Base-by-base conservation (phyloP, 306 rosid species). In the Mucuna pruriens region DNA sequence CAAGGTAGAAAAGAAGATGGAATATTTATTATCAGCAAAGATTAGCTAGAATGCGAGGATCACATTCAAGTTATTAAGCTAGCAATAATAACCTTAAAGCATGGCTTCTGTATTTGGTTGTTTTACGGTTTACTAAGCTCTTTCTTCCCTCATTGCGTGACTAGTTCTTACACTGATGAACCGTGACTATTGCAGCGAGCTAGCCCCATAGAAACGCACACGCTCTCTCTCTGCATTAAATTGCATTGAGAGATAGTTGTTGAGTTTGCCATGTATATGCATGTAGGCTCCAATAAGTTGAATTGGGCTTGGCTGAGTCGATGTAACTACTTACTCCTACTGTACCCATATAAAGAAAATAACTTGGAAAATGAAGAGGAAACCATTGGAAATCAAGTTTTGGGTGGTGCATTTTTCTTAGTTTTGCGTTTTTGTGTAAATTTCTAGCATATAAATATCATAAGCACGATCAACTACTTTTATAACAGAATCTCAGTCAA, bases 1-100 rank as follows among this genome's bases (percentile, higher is more conserved):
- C 73, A 51, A 58, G 48, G 74, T 77, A 60, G 71, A 83, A 76
- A 83, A 57, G 85, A 79, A 45, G 89, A 83, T 76, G 83, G 83
- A 54, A 70, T 83, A 86, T 86, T 86, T 83, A 86, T 80, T 83
- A 69, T 61, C 26, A 13, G 6, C 25, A 44, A 19, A 2, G 55
- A 77, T 62, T 51, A 52, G 64, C 71, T 45, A n/a, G 64, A 71
- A 71, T 60, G 65, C 26, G 29, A 46, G 84, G 80, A 4, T 60
- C 36, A 39, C 26, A 77, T 29, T 71, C n/a, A 65, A 42, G 13
- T 62, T 62, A 31, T 46, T 73, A 49, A 51, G 74, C 49, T 76
- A 20, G 4, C 49, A 16, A 4, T 4, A 23, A 13, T 10, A 58
- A 40, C 73, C 73, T 67, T 67, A 9, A 52, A 17, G 25, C 60